phyloP scores from a whole-genome alignment of 2,329 filamentous ascomycete species.

The Alternaria consortialis region DNA sequence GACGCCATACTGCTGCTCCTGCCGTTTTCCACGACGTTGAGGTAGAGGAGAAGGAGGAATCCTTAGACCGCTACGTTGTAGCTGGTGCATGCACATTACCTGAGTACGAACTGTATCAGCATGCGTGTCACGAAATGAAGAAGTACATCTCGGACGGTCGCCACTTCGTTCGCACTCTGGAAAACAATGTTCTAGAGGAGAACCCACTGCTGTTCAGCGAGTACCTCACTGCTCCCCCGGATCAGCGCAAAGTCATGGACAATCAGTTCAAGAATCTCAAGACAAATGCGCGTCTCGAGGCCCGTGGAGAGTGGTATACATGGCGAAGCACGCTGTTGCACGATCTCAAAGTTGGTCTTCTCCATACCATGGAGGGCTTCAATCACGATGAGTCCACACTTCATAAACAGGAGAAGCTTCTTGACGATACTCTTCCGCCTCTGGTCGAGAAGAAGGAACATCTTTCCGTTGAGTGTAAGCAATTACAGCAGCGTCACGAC shows the following conservation, averaged over 20 bases:
- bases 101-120: slow-evolving; percentile 93
- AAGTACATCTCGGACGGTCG: slow-evolving; percentile 95
- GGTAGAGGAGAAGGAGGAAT: slow-evolving; percentile 59
- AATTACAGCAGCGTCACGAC: slow-evolving; percentile 74
- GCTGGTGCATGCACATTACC: slow-evolving; percentile 91
- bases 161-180: slow-evolving; percentile 88
- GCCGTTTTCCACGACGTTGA: slow-evolving; percentile 48
- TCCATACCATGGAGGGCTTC: slow-evolving; percentile 80
- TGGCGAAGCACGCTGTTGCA: slow-evolving; percentile 92
- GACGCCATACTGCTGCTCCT: slow-evolving; percentile 76
- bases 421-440: slow-evolving; percentile 73
- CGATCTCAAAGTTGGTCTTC: slow-evolving; percentile 81
- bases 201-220: slow-evolving; percentile 92
- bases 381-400: slow-evolving; percentile 74
- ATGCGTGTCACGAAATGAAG: slow-evolving; percentile 94
- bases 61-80: slow-evolving; percentile 80
- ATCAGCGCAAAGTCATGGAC: slow-evolving; percentile 88
- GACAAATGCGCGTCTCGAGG: slow-evolving; percentile 85
- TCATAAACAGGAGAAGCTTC: slow-evolving; percentile 71
- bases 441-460: slow-evolving; percentile 68
- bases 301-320: slow-evolving; percentile 97
- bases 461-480: slow-evolving; percentile 70
- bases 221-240: slow-evolving; percentile 84
- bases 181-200: slow-evolving; percentile 85
- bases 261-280: slow-evolving; percentile 98